Base-by-base conservation (phyloP, 2,329 filamentous ascomycete species). In the Thielaviopsis ethacetica region DNA sequence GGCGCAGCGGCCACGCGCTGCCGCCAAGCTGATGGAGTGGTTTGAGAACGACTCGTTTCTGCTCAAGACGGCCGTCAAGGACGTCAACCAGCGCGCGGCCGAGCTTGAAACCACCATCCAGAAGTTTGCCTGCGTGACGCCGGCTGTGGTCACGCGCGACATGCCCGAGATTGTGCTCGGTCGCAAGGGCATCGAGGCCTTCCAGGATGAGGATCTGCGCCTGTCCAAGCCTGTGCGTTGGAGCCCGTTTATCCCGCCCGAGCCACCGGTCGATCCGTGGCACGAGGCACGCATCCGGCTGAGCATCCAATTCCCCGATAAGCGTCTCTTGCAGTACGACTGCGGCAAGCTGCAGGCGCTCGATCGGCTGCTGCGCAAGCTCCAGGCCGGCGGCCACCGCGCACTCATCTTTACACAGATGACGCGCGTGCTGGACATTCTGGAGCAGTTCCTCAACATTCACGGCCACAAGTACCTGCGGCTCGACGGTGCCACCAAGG, bases 321-420 rank as follows among this genome's bases (percentile, higher is more conserved):
- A 91, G 68, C 82, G 93, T 41, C 81, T 98, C n/a, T 75, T 98
- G 0, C 91, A 98, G 69, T 98, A 95, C 69, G 93, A 98, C 71
- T 97, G 93, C 67, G 93, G 93, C 65, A 98, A 98, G 70, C 80
- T 98, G 3, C 93, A 98, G 67, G 84, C 86, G 19, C 79, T 98
- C 17, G 93, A 94, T 66, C 84, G 84, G 62, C 78, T 98, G 1
- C 78, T 98, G 15, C 86, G 93, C 10, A 84, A 86, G 62, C 78
- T 98, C 7, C 91, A 97, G 71, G 82, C 87, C 2, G 90, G 89
- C 47, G 90, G 91, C 1, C 93, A 97, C 67, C 88, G 94, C 7
- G 93, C 90, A 10, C 77, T 99, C 56, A 98, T 99, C 68, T 99
- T 99, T 71, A 97, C 94, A 0, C 93, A 99, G 68, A 98, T 99